Base-by-base conservation (phyloP, 345 rosid genomes). In the Fremontodendron californicum region DNA sequence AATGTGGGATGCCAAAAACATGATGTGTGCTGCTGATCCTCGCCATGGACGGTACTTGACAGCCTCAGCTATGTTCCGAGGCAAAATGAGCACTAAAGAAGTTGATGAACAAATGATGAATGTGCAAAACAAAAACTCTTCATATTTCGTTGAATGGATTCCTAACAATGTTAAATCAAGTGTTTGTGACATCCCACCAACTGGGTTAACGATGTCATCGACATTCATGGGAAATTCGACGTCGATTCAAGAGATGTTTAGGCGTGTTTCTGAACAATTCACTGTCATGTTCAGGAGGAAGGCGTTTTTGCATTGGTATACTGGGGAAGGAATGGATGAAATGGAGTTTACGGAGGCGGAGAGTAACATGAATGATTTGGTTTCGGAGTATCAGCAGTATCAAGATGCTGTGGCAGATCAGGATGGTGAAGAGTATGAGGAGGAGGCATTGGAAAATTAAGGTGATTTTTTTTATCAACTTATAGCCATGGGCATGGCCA, bases 291-390 rank as follows among this genome's bases (percentile, higher is more conserved):
- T 76, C 6, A 65, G 79, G 73, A 65, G 79, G 51, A 76, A 76
- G 23, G 79, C 79, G 4, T 76, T 76, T 54, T 39, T 76, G 64
- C 79, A 94, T 83, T 92, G 98, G 96, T 92, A 94, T 75, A 94
- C 97, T 0, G 98, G 97, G 40, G 96, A 94, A 70, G 98, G 98
- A 23, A 94, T 94, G 98, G 98, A 94, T 71, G 97, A 94, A 75
- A 94, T 94, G 98, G 97, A 94, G 82, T 94, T 94, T 67, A 94
- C 97, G 0, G 97, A 92, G 86, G 98, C 98, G 0, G 97, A 76
- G 78, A 92, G 97, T 54, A 94, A 94, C 71, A 92, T 94, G 97
- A 94, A 94, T 51, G 98, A 94, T 54, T 85, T 94, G 82, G 98
- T 94, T 0, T 92, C 97, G 0, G 96, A 92, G 81, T 94, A 94